phyloP scores from a whole-genome alignment of 2,329 filamentous ascomycete genomes.

The Dactylonectria macrodidyma region DNA sequence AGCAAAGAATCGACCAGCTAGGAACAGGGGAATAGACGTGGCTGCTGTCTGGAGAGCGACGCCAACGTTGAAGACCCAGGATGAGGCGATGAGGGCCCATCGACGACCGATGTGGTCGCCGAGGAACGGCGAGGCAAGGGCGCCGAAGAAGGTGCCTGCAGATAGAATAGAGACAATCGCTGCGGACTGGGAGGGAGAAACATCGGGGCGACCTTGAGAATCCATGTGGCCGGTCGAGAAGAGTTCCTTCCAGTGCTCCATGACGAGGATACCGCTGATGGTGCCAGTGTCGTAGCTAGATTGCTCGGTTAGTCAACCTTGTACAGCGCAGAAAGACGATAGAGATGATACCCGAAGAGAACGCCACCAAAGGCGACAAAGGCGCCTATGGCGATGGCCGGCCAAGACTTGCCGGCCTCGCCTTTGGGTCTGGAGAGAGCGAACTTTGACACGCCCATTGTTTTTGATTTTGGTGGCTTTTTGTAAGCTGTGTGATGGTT shows the following conservation, averaged over 20 bases:
- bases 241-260: slow-evolving; percentile 65
- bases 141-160: slow-evolving; percentile 83
- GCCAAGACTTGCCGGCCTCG: slow-evolving; percentile 72
- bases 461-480: slow-evolving; percentile 1
- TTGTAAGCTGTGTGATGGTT: slow-evolving; percentile 3
- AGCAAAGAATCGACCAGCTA: slow-evolving; percentile 81
- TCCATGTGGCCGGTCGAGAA: slow-evolving; percentile 69
- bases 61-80: slow-evolving; percentile 76
- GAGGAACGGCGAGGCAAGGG: slow-evolving; percentile 72
- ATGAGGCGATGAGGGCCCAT: slow-evolving; percentile 72
- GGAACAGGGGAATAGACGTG: slow-evolving; percentile 73
- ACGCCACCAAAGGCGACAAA: slow-evolving; percentile 75
- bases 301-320: neutral
- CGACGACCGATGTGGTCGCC: slow-evolving; percentile 78
- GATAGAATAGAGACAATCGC: slow-evolving; percentile 82
- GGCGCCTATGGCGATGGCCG: slow-evolving; percentile 71
- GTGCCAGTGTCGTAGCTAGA: slow-evolving; percentile 71
- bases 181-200: slow-evolving; percentile 71
- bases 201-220: slow-evolving; percentile 57
- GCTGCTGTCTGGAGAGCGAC: slow-evolving; percentile 77
- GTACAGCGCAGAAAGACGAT: neutral
- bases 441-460: slow-evolving; percentile 5
- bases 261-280: slow-evolving; percentile 71
- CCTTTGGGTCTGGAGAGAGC: slow-evolving; percentile 58
- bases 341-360: slow-evolving; percentile 64